Conservation (phyloP, 139 green algal species). For the Picochlorum sp. region DNA sequence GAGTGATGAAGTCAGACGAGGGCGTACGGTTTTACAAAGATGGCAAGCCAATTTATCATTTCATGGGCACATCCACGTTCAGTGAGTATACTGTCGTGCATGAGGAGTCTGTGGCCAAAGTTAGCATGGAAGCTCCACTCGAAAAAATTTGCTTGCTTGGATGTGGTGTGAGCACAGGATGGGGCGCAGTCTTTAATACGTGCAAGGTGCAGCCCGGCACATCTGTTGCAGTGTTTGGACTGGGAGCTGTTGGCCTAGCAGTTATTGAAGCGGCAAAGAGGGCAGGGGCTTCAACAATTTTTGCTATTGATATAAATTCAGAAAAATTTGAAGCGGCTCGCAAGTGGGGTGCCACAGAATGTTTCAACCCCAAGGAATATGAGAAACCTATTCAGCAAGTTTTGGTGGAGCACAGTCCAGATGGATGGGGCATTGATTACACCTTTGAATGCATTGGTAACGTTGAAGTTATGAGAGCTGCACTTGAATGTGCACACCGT, state of each 20-base stretch:
- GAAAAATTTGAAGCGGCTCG: constrained; percentile 73
- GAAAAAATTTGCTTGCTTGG: constrained; percentile 85
- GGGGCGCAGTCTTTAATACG: constrained; percentile 94
- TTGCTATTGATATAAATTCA: constrained; percentile 87
- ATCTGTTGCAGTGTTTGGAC: constrained; percentile 82
- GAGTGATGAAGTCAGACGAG: constrained; percentile 87
- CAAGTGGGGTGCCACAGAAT: constrained; percentile 80
- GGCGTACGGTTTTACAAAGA: constrained; percentile 70
- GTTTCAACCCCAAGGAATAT: constrained; percentile 70
- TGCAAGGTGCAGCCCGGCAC: constrained; percentile 72
- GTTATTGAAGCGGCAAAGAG: constrained; percentile 74
- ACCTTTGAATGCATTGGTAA: constrained; percentile 91
- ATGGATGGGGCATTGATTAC: constrained; percentile 86
- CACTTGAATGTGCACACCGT: constrained; percentile 87
- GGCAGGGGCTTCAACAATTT: constrained; percentile 74
- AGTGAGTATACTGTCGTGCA: constrained; percentile 95
- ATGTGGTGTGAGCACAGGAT: constrained; percentile 70
- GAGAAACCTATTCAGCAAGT: constrained; percentile 74
- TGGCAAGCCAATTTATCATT: constrained; percentile 92
- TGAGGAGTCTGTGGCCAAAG: constrained; percentile 75
- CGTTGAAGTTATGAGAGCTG: constrained; percentile 85
- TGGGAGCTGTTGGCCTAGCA: constrained; percentile 81
- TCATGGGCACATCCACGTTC: constrained; percentile 98
- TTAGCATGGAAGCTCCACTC: constrained; percentile 55
- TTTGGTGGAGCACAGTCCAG: constrained; percentile 78